Percentiles rank a stretch among this genome's conserved stretches.
phyloP scores from a whole-genome alignment of 345 rosid species.

The Acer saccharum region DNA sequence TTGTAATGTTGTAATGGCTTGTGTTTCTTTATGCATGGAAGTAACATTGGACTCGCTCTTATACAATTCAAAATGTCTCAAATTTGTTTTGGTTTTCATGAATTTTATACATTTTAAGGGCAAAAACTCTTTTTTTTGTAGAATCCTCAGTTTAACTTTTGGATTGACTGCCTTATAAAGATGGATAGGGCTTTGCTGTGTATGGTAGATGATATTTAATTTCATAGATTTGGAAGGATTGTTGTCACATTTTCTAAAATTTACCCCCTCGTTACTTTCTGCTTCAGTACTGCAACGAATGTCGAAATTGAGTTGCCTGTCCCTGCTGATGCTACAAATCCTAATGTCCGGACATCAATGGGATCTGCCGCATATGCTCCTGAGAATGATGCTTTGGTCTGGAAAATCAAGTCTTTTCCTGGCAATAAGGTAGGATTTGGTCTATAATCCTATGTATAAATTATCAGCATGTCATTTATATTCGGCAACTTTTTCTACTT shows the following conservation, averaged over 20 bases:
- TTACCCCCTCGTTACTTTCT: conserved; percentile 5
- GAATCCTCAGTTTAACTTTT: conserved; percentile 7
- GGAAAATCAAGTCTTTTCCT: conserved; percentile 79
- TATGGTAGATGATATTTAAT: background rate
- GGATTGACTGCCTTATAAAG: background rate
- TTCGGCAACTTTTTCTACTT: background rate
- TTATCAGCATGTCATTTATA: background rate
- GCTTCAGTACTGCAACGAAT: conserved; percentile 69
- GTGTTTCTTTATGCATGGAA: background rate
- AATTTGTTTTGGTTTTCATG: background rate
- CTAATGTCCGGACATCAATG: conserved; percentile 67
- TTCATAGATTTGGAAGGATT: background rate
- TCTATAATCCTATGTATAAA: background rate
- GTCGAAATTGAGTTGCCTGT: conserved; percentile 80
- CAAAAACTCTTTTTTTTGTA: background rate
- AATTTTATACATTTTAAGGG: background rate
- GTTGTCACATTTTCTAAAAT: background rate
- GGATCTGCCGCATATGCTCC: conserved; percentile 84
- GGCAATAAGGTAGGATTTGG: conserved; percentile 55
- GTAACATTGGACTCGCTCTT: background rate
- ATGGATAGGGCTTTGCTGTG: background rate
- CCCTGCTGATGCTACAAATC: conserved; percentile 72
- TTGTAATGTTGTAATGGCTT: background rate
- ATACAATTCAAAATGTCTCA: background rate
- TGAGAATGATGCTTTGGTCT: conserved; percentile 72